A percentile compares a stretch with the other conserved stretches of the same genome.
phyloP scores from a whole-genome alignment of 495 filamentous ascomycete species.

The Neurospora pannonica region DNA sequence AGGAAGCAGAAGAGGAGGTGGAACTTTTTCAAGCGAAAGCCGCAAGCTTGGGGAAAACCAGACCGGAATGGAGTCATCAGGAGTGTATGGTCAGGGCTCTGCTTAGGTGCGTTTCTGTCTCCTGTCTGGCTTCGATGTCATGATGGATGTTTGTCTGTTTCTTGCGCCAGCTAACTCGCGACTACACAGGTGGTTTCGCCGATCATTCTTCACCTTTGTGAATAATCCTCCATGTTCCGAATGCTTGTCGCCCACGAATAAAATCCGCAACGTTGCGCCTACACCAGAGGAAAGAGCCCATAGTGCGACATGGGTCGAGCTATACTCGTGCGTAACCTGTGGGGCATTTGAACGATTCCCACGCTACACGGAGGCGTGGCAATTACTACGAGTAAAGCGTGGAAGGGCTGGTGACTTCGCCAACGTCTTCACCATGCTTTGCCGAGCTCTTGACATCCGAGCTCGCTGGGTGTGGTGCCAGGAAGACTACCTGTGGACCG shows the following conservation, averaged over 20 bases:
- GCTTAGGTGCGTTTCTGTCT: conserved; percentile 49
- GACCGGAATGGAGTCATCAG: conserved; percentile 94
- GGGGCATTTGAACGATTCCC: conserved; percentile 78
- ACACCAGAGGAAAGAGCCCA: conserved; percentile 80
- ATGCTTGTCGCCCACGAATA: conserved; percentile 75
- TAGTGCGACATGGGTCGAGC: conserved; percentile 76
- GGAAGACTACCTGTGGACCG: conserved; percentile 96
- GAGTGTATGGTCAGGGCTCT: conserved; percentile 92
- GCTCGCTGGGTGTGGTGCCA: conserved; percentile 98
- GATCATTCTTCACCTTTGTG: conserved; percentile 90
- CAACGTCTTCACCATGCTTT: conserved; percentile 98
- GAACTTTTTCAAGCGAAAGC: conserved; percentile 81
- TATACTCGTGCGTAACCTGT: conserved; percentile 68
- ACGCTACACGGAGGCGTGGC: conserved; percentile 93
- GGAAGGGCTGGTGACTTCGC: conserved; percentile 94
- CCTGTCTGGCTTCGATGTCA: background rate
- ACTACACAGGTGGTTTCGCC: conserved; percentile 78
- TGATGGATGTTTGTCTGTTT: background rate
- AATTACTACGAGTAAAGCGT: conserved; percentile 71
- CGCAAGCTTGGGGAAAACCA: conserved; percentile 67
- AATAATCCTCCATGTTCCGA: conserved; percentile 82
- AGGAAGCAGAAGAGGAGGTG: conserved; percentile 86
- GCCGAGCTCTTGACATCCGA: conserved; percentile 78
- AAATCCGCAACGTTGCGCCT: conserved; percentile 71
- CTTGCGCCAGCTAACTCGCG: conserved; percentile 5